Base-by-base conservation (phyloP, 768 basidiomycete species). In the Roridomyces roridus region DNA sequence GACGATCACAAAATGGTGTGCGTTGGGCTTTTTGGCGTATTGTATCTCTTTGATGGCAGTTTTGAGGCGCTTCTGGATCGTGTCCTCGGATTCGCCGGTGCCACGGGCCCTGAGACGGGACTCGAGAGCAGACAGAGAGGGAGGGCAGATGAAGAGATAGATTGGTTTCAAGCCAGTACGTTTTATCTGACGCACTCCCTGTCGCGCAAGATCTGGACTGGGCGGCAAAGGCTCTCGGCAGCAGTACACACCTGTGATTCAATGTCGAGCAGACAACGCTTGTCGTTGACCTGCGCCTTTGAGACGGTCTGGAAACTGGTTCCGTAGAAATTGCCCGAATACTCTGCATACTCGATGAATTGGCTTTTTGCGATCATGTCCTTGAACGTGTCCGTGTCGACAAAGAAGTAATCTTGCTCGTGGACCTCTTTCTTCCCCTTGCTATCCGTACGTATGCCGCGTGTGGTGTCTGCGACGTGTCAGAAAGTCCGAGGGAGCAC, bases 181-280 rank as follows among this genome's bases (percentile, higher is more conserved):
- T 70, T 96, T 97, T 67, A 98, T 89, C 73, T 96, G 92, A 55
- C 86, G 89, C 57, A 98, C 92, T 46, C 96, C 96, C 93, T 96
- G 72, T 35, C 31, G 49, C 55, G 46, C 56, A 51, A 63, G 37
- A 28, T 50, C 59, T 63, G 67, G 43, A n/a, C n/a, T n/a, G n/a
- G 56, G 63, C 37, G 44, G 40, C 48, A 52, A 20, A 36, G 26
- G 39, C 48, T 42, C 24, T 46, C 59, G 21, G 49, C 40, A 39
- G 51, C 41, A 40, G 18, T 43, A 75, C 79, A 53, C 68, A 92
- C 94, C 88, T 98, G 96, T 10, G 91, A 88, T 67, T 98, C 96
- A 55, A 98, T 98, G 70, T 98, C 96, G 35, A 98, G 82, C 55
- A 98, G 88, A 70, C 96, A 98, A 12, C 93, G 85, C 59, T 82